Evolutionary conservation across 2,329 filamentous ascomycete genomes (phyloP).

Genomic region (Colletotrichum somersetense): DNA sequence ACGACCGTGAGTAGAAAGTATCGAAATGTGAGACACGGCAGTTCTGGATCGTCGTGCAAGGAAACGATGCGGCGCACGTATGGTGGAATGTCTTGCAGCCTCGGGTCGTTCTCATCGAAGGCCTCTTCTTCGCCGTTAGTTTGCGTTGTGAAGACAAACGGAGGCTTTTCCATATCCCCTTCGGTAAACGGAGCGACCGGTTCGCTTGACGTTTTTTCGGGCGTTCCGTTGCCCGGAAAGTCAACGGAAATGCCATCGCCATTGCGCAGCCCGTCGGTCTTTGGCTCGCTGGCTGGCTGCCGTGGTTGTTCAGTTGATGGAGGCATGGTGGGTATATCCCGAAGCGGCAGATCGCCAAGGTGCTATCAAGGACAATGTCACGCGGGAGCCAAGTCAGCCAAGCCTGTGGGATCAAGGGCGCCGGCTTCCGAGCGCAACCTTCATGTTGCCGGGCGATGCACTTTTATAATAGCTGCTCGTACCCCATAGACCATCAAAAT

Average conservation of each 20-base stretch:
- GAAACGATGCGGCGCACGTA: constrained; percentile 48
- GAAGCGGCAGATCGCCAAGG: constrained; percentile 30
- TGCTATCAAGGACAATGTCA: constrained; percentile 27
- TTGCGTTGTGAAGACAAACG: constrained; percentile 43
- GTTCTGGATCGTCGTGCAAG: constrained; percentile 59
- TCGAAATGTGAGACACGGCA: constrained; percentile 68
- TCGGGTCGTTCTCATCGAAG: constrained; percentile 61
- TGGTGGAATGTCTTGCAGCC: constrained; percentile 65
- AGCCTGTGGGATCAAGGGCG: constrained; percentile 19
- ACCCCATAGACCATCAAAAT: not conserved
- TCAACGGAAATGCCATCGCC: constrained; percentile 24
- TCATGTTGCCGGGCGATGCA: not conserved
- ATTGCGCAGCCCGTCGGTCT: not conserved
- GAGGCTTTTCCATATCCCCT: constrained; percentile 44
- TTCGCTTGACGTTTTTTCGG: constrained; percentile 25
- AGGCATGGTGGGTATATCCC: constrained; percentile 23
- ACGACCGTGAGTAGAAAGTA: constrained; percentile 68
- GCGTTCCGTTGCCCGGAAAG: constrained; percentile 14
- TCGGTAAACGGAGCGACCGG: constrained; percentile 40
- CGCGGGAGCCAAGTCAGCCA: constrained; percentile 34
- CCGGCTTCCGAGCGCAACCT: constrained; percentile 8
- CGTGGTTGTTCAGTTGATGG: constrained; percentile 4
- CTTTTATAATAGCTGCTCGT: constrained; percentile 22
- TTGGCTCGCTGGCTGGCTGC: constrained; percentile 10
- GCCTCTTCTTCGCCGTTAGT: constrained; percentile 45